phyloP scores from a whole-genome alignment of 1,284 basidiomycete genomes.

The Ganoderma lucidum region DNA sequence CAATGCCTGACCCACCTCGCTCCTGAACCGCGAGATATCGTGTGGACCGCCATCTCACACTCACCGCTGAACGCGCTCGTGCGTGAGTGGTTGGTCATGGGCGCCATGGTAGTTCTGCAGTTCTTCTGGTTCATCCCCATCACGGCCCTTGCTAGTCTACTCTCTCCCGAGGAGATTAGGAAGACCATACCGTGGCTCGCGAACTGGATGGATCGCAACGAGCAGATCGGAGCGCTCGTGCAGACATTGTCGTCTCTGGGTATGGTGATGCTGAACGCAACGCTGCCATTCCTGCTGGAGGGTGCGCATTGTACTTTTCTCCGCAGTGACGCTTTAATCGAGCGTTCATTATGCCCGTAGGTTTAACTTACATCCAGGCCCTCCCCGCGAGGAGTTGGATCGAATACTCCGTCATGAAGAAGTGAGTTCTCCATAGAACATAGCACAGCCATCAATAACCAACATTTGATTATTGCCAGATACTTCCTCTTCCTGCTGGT shows the following conservation, averaged over 20 bases:
- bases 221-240: conserved; percentile 85
- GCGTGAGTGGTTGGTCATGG: conserved; percentile 38
- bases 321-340: neutral
- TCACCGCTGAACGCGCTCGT: conserved; percentile 55
- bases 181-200: conserved; percentile 89
- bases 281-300: conserved; percentile 91
- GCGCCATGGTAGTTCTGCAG: conserved; percentile 72
- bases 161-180: conserved; percentile 94
- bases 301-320: conserved; percentile 51
- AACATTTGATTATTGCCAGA: conserved; percentile 49
- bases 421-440: conserved; percentile 58
- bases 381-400: conserved; percentile 90
- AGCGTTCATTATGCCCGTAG: conserved; percentile 47
- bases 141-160: conserved; percentile 81
- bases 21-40: conserved; percentile 95
- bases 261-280: conserved; percentile 89
- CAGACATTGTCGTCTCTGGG: conserved; percentile 93
- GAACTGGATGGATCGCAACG: conserved; percentile 79
- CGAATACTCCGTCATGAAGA: conserved; percentile 92
- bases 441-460: neutral
- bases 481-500: conserved; percentile 94
- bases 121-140: conserved; percentile 92
- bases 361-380: conserved; percentile 89
- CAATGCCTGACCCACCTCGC: conserved; percentile 79
- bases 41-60: conserved; percentile 90